Evolutionary conservation across 2,329 filamentous ascomycete species (phyloP), one percentile per base, ranked within the genome.

Genomic region (Neofusicoccum parvum): DNA sequence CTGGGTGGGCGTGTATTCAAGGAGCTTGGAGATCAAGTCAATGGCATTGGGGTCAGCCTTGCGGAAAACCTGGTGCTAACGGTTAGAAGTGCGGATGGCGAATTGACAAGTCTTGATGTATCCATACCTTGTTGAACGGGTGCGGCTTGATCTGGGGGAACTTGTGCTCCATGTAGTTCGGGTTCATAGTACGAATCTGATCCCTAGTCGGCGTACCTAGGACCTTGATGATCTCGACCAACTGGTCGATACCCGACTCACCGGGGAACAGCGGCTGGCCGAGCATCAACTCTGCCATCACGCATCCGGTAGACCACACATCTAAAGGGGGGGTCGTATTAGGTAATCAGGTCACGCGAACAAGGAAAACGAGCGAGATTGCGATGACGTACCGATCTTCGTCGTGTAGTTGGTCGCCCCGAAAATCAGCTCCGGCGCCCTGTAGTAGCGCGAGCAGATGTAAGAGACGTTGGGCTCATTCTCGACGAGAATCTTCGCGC

Each of bases 81-180:
- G 58, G 68, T 39, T 70, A 69, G 32, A n/a, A 46, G 62, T 3
- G 12, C 7, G 14, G 20, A 17, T 7, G 3, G 20, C 3, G 23
- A 17, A 32, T 15, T 15, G 23, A 11, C 46, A 23, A 15, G 27
- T 60, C 27, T 20, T 39, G 37, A 6, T 17, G n/a, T 15, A 41
- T 74, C 70, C 72, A 74, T 60, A 88, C 87, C 87, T 98, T 98
- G 83, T 91, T 96, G 85, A 99, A 99, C 34, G 95, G 95, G 76
- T 99, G 95, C 66, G 95, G 95, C 85, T 99, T 99, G 84, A 99
- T 99, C 80, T 99, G 95, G 54, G 95, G 95, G 81, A 99, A 99
- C 83, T 98, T 98, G 84, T 99, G 95, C 83, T 99, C 95, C 95
- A 99, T 99, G 81, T 99, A 99, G 81, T 99, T 99, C 67, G 95